These are phyloP conservation scores for Cerioporus squamosus DNA, from an alignment of 1,284 basidiomycete genomes.

Conservation along the genomic window DNA sequence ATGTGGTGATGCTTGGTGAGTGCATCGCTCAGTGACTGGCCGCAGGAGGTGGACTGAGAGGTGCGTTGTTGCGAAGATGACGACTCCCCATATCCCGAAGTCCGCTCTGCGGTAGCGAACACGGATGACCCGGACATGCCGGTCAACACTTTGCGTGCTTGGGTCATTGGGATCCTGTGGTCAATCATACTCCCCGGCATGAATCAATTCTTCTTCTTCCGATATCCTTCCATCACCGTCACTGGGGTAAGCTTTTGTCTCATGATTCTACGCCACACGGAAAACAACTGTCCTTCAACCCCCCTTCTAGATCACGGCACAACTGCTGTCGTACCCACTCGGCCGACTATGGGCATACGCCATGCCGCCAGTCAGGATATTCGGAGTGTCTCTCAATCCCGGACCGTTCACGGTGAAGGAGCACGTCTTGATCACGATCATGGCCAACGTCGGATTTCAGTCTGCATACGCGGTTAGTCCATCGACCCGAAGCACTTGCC, in stretches of 20 bases:
- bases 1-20: conserved; percentile 35
- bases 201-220: conserved; percentile 75
- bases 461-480: conserved; percentile 43
- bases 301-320: conserved; percentile 51
- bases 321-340: conserved; percentile 66
- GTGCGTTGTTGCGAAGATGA: conserved; percentile 39
- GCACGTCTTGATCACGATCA: conserved; percentile 65
- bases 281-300: background rate
- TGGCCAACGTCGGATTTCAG: conserved; percentile 53
- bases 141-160: conserved; percentile 63
- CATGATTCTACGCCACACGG: background rate
- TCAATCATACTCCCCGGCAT: conserved; percentile 62
- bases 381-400: conserved; percentile 68
- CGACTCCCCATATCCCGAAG: conserved; percentile 75
- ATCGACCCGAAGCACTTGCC: no score
- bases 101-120: conserved; percentile 79
- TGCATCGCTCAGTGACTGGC: background rate
- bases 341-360: conserved; percentile 58
- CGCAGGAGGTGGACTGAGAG: background rate
- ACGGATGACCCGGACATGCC: conserved; percentile 72
- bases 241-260: conserved; percentile 22
- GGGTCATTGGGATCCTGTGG: conserved; percentile 62
- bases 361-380: conserved; percentile 56
- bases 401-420: conserved; percentile 59
- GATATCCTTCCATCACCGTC: conserved; percentile 60